phyloP scores from a whole-genome alignment of 129 eudicot genomes.

The Helichrysum umbraculigerum region DNA sequence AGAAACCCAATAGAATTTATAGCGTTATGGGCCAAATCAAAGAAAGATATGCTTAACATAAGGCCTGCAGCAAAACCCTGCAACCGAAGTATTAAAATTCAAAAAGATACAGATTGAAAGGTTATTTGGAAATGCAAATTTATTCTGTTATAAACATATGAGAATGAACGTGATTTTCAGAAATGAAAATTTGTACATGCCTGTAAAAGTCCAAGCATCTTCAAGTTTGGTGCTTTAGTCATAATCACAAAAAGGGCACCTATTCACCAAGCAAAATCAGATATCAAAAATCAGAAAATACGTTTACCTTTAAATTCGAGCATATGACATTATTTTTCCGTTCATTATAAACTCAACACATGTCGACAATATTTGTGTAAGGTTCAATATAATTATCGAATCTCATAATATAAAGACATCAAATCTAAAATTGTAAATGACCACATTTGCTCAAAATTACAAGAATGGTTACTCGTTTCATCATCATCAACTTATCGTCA shows the following conservation, averaged over 20 bases:
- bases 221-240: constrained; percentile 76
- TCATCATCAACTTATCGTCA: not conserved
- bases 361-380: not conserved
- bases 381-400: not conserved
- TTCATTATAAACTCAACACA: not conserved
- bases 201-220: constrained; percentile 98
- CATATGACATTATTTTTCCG: not conserved
- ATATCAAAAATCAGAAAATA: too few species aligned
- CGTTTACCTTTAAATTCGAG: not conserved
- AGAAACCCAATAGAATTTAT: constrained; percentile 92
- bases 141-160: not conserved
- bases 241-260: constrained; percentile 92
- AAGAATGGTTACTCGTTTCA: not conserved
- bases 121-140: constrained; percentile 3
- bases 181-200: constrained; percentile 24
- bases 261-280: constrained; percentile 35
- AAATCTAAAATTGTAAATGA: too few species aligned
- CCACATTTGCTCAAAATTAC: too few species aligned
- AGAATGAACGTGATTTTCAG: not conserved
- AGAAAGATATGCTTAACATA: constrained; percentile 97
- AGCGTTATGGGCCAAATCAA: constrained; percentile 97
- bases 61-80: constrained; percentile 99
- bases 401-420: too few species aligned
- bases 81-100: constrained; percentile 14
- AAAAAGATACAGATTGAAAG: not conserved